Evolutionary conservation across 805 yeast genomes (phyloP).

Genomic region (Monosporozyma aquatica): DNA sequence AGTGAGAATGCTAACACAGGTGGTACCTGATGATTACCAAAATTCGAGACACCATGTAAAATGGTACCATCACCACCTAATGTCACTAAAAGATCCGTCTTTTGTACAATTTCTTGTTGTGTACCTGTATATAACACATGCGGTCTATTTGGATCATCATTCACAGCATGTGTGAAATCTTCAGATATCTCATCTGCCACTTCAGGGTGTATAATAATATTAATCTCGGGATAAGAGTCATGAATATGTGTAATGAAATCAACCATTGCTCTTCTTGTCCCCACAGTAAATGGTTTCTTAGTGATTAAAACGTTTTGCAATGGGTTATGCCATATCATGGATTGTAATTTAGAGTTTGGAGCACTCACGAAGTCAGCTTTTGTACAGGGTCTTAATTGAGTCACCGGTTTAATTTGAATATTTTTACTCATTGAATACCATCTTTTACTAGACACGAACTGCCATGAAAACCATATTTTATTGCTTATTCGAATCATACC

Average conservation of each 20-base stretch:
- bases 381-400: slow-evolving; percentile 24
- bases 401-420: slow-evolving; percentile 24
- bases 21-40: slow-evolving; percentile 65
- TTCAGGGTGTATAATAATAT: slow-evolving; percentile 67
- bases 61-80: slow-evolving; percentile 97
- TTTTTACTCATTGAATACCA: neutral
- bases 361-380: slow-evolving; percentile 46
- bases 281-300: slow-evolving; percentile 72
- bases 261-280: slow-evolving; percentile 58
- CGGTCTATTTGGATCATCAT: slow-evolving; percentile 26
- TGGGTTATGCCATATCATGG: slow-evolving; percentile 62
- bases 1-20: slow-evolving; percentile 82
- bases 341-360: slow-evolving; percentile 52
- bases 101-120: slow-evolving; percentile 44
- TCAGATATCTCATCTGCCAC: slow-evolving; percentile 58
- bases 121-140: slow-evolving; percentile 51
- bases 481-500: slow-evolving; percentile 4
- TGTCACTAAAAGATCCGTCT: slow-evolving; percentile 74
- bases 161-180: slow-evolving; percentile 18
- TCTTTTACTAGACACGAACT: neutral
- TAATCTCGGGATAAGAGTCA: slow-evolving; percentile 56
- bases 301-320: slow-evolving; percentile 69
- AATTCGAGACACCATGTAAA: slow-evolving; percentile 70
- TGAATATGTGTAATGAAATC: slow-evolving; percentile 55
- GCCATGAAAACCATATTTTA: slow-evolving; percentile 10